phyloP scores from a whole-genome alignment of 495 filamentous ascomycete species.

The Neurospora terricola region DNA sequence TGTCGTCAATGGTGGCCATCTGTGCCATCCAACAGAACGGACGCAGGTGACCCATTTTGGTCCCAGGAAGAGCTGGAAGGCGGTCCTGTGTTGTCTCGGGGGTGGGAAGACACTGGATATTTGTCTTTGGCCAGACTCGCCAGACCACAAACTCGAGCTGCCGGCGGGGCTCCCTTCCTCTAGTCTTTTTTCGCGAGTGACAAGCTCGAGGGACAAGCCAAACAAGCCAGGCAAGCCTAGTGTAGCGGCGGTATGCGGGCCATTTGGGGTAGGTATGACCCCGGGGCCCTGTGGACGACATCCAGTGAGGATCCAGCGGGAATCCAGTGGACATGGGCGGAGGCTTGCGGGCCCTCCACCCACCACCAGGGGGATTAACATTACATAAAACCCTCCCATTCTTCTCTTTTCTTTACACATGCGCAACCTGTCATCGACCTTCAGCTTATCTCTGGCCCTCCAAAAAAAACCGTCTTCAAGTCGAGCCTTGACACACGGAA shows the following conservation, averaged over 20 bases:
- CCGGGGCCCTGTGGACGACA: neutral
- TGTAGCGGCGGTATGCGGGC: neutral
- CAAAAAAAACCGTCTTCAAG: constrained; percentile 27
- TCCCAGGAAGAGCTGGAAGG: neutral
- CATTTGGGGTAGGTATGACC: neutral
- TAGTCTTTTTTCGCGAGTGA: neutral
- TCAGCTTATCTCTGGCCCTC: constrained; percentile 32
- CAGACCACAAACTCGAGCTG: neutral
- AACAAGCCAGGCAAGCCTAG: neutral
- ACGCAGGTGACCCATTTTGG: neutral
- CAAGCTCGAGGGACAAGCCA: neutral
- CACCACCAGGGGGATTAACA: constrained; percentile 32
- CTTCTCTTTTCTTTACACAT: constrained; percentile 38
- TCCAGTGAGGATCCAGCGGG: neutral
- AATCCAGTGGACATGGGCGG: constrained; percentile 7
- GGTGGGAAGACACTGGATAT: neutral
- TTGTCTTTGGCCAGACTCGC: neutral
- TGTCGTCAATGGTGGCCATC: neutral
- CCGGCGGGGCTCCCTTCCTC: neutral
- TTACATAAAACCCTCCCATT: constrained; percentile 46
- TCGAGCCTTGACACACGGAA: constrained; percentile 25
- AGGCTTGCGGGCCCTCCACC: constrained; percentile 22
- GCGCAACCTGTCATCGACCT: constrained; percentile 33
- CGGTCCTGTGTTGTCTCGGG: neutral
- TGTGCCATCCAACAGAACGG: neutral